Evolutionary conservation across 2,329 filamentous ascomycete species (phyloP), one percentile per base, ranked within the genome.

Genomic region (Chaetomiaceae sp.): DNA sequence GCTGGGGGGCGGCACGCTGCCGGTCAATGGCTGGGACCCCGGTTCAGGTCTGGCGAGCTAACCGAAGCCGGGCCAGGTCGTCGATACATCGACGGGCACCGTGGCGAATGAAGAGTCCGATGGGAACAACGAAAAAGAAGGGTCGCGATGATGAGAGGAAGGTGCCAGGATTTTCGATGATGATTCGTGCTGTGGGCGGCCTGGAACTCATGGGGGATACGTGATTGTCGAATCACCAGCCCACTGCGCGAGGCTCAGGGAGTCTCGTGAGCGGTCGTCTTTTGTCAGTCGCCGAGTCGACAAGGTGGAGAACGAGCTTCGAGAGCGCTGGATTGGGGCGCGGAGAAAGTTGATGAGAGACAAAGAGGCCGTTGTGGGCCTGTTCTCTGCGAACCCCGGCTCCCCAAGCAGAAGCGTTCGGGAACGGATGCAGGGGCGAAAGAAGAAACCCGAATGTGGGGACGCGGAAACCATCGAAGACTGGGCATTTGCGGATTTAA

Each of bases 1-100:
- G 51, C 45, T 46, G 49, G 52, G 51, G 55, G 9, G 51, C 48
- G 51, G 56, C 50, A 53, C 45, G 54, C 55, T 52, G 52, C 46
- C 54, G 42, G 45, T 51, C 51, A 58, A 49, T 57, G 56, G 56
- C 52, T 54, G 40, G 48, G 48, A 57, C 49, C 54, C 55, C 45
- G 50, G 53, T 38, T n/a, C 40, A 32, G 18, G 10, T n/a, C 29
- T 19, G 45, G 26, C 41, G 55, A 49, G 47, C 54, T 50, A 54
- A 47, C 54, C 56, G 42, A 49, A 52, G 42, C 38, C 47, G 51
- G 47, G 34, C 34, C 49, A 44, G 26, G 44, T 49, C 30, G 54
- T 56, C 5, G 22, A 24, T 24, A 9, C 22, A 24, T 24, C 22
- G 22, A 24, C 9, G 22, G n/a, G n/a, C n/a, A n/a, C 22, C 22